A percentile compares a stretch with the other conserved stretches of the same genome.
These are phyloP conservation scores for Magnolia officinalis DNA, from an alignment of 164 flowering plant species.

Conservation along the genomic window DNA sequence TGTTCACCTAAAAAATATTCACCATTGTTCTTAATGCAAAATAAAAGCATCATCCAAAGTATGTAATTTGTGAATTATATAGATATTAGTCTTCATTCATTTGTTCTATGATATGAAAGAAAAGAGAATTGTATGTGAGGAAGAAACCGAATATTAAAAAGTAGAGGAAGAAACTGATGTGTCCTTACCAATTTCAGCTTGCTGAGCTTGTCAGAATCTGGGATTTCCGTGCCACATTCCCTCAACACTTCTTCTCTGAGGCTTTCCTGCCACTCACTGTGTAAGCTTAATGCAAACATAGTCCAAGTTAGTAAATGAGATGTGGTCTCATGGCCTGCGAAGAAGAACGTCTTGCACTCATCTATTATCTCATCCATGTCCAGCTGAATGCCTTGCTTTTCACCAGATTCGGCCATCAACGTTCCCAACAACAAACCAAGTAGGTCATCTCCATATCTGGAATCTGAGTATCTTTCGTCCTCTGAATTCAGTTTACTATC, in stretches of 20 bases:
- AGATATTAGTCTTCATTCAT: no score
- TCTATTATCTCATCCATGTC: constrained; percentile 31
- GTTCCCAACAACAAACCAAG: constrained; percentile 27
- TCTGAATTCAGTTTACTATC: constrained; percentile 12
- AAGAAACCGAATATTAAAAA: no score
- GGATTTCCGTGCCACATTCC: constrained; percentile 26
- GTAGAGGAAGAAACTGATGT: not conserved
- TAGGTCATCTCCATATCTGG: constrained; percentile 24
- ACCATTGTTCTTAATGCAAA: no score
- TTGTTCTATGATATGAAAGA: no score
- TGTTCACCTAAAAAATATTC: constrained; percentile 22
- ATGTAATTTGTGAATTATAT: no score
- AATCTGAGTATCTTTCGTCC: not conserved
- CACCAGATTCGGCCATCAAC: not conserved
- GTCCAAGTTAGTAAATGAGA: constrained; percentile 38
- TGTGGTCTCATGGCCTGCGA: constrained; percentile 39
- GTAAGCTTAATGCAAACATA: constrained; percentile 22
- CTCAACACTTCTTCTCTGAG: constrained; percentile 30
- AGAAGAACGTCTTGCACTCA: constrained; percentile 43
- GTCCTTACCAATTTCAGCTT: constrained; percentile 27
- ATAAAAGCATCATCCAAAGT: no score
- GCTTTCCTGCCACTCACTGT: constrained; percentile 36
- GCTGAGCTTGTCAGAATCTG: constrained; percentile 25
- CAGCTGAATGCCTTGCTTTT: constrained; percentile 9
- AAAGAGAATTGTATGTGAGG: not conserved